Percentiles rank a stretch among this genome's conserved stretches.
phyloP scores from a whole-genome alignment of 495 filamentous ascomycete species.

The Alectoria sarmentosa region DNA sequence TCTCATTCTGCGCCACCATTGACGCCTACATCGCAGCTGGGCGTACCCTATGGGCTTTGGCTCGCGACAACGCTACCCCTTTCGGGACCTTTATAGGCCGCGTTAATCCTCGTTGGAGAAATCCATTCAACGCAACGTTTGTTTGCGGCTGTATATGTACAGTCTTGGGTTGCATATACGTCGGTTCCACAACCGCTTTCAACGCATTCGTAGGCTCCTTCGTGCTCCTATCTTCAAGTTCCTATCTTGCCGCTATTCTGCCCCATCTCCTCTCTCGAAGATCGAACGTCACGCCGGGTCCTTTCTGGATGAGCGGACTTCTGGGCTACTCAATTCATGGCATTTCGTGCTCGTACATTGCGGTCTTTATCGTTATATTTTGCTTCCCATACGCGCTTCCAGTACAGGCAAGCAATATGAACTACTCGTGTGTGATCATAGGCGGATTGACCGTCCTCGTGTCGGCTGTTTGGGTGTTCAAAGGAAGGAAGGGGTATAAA shows the following conservation, averaged over 20 bases:
- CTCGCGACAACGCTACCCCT: slow-evolving; percentile 57
- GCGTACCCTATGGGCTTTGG: slow-evolving; percentile 71
- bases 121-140: slow-evolving; percentile 63
- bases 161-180: slow-evolving; percentile 63
- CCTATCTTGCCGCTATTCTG: slow-evolving; percentile 68
- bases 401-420: slow-evolving; percentile 51
- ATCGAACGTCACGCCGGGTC: slow-evolving; percentile 54
- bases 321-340: slow-evolving; percentile 55
- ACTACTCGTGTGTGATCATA: slow-evolving; percentile 61
- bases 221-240: slow-evolving; percentile 59
- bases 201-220: slow-evolving; percentile 66
- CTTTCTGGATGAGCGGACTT: slow-evolving; percentile 57
- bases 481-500: slow-evolving; percentile 15
- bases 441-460: slow-evolving; percentile 49
- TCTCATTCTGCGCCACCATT: slow-evolving; percentile 35
- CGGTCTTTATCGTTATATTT: slow-evolving; percentile 65
- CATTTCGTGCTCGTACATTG: slow-evolving; percentile 55
- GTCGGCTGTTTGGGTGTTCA: slow-evolving; percentile 35
- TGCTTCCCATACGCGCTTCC: slow-evolving; percentile 65
- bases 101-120: slow-evolving; percentile 42
- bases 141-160: slow-evolving; percentile 52
- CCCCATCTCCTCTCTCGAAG: slow-evolving; percentile 62
- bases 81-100: slow-evolving; percentile 35
- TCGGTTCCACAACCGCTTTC: slow-evolving; percentile 68
- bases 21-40: slow-evolving; percentile 69